A percentile compares a stretch with the other conserved stretches of the same genome.
Evolutionary conservation across 2,329 filamentous ascomycete genomes (phyloP).

Genomic region (Apiospora sp.): DNA sequence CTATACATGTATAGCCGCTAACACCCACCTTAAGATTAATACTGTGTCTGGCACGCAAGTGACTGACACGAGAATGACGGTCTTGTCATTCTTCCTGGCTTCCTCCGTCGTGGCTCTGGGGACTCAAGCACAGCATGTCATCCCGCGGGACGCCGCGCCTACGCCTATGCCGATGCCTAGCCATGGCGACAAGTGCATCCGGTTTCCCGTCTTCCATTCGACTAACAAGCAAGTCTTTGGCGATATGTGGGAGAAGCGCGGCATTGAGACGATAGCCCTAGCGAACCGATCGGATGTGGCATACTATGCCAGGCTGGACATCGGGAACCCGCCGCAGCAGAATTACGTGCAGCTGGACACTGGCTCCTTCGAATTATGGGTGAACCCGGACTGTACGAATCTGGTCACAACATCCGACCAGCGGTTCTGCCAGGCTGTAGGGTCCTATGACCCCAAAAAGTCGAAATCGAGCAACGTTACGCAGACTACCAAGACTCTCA

Average conservation of each 20-base stretch:
- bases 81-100: conserved; percentile 2
- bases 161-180: background rate
- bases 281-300: conserved; percentile 61
- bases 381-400: conserved; percentile 65
- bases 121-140: conserved; percentile 15
- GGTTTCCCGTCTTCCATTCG: conserved; percentile 53
- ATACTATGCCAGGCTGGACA: conserved; percentile 59
- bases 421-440: conserved; percentile 55
- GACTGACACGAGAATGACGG: conserved; percentile 3
- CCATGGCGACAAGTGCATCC: conserved; percentile 38
- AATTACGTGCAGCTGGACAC: conserved; percentile 66
- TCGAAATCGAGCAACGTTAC: conserved; percentile 50
- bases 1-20: background rate
- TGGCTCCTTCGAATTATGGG: conserved; percentile 67
- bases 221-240: conserved; percentile 50
- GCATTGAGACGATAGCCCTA: conserved; percentile 51
- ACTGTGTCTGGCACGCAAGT: background rate
- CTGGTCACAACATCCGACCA: conserved; percentile 50
- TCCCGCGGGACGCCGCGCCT: conserved; percentile 17
- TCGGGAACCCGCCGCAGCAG: conserved; percentile 62
- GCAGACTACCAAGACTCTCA: conserved; percentile 48
- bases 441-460: conserved; percentile 51
- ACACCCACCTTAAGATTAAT: background rate
- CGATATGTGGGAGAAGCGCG: conserved; percentile 47
- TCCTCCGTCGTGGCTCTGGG: background rate